Evolutionary conservation across 2,329 filamentous ascomycete genomes (phyloP), one percentile per base, ranked within the genome.

Genomic region (Neobulgaria alba): DNA sequence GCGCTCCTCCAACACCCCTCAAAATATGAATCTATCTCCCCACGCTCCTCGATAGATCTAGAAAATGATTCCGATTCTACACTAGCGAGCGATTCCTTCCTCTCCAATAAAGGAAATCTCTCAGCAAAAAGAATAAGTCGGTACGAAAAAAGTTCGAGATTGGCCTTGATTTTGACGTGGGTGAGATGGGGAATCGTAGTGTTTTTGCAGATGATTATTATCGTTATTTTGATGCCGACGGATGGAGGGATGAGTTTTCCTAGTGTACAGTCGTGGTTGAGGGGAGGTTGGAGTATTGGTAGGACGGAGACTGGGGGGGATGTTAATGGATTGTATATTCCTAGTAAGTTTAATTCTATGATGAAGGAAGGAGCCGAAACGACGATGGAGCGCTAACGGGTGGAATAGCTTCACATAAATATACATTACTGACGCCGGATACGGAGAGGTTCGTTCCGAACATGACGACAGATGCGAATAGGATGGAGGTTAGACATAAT

Each of bases 231-330:
- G 12, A 17, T 57, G 10, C 51, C 49, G 0, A 38, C 34, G 3
- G 42, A 36, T 29, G 49, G 49, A 9, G 42, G 39, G 18, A 29
- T 36, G 31, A 41, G 39, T 3, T n/a, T n/a, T n/a, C n/a, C n/a
- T n/a, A n/a, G n/a, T n/a, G n/a, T n/a, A n/a, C n/a, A n/a, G n/a
- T 49, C 45, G 43, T 37, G 38, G 20, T 23, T 36, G n/a, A 31
- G n/a, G 4, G 32, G 39, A 20, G 15, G n/a, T 15, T 39, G 37
- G 37, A 39, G 5, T 9, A 30, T 39, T 14, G 30, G 26, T 2
- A 48, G 49, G 38, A 52, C 52, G 8, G 58, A 61, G 42, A 59
- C 57, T 0, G 58, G 58, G 14, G 57, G 51, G n/a, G 57, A 61
- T 53, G 48, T 60, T 10, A 60, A 60, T 48, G 57, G 56, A 2